Evolutionary conservation across 2,329 filamentous ascomycete species (phyloP), one percentile per base, ranked within the genome.

Genomic region (Cercospora nicotianae): DNA sequence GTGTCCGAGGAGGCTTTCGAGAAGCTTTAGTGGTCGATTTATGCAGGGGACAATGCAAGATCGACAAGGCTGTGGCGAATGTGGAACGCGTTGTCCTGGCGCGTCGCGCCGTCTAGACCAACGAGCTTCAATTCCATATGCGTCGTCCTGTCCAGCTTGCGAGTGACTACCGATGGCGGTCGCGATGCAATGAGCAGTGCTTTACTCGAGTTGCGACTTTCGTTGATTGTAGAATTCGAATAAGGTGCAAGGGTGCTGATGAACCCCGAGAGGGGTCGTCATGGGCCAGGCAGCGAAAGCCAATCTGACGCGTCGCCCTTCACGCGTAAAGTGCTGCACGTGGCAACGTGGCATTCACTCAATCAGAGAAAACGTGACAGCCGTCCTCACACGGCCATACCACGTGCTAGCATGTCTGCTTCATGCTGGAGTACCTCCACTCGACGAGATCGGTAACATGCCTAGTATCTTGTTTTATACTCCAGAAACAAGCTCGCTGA

Each of bases 11-110:
- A 33, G 36, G 60, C 33, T 48, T 48, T 62, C 13, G 55, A 31
- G 55, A 33, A 59, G 28, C 55, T 59, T 61, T 28, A 62, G 60
- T 48, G 60, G 60, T 30, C 60, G 60, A 62, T 62, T 59, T 20
- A 62, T 62, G 60, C 60, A 62, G 60, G 60, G 60, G 60, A 62
- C 36, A 45, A 42, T 42, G 60, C 60, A 31, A 51, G 60, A 62
- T 62, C 60, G 60, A 51, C 60, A 51, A 31, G 36, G 39, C 16
- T 51, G 60, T 62, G 60, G 60, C 60, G 30, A 62, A 62, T 23
- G 55, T 20, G 55, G 28, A 31, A 18, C 55, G 55, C 55, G 55
- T 20, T 31, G 28, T 33, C 26, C 55, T 31, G 31, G 55, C 55
- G 55, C 55, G 55, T 59, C 18, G 53, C n/a, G 53, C 20, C 18